Base-by-base conservation (phyloP, 768 basidiomycete genomes). In the Tulasnella sp. region DNA sequence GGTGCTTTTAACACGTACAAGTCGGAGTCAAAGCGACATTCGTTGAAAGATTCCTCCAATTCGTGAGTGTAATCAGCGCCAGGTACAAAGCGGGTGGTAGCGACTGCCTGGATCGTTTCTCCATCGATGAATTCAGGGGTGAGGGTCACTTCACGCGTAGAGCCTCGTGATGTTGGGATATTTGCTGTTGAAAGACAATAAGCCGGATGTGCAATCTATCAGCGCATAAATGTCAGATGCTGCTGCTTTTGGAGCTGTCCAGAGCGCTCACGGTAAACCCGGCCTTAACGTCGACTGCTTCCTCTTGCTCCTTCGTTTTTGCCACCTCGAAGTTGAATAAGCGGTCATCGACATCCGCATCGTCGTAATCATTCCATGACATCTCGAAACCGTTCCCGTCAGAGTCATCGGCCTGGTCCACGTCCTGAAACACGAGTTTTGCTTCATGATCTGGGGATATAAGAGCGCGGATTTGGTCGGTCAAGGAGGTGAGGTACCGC, bases 401-500 rank as follows among this genome's bases (percentile, higher is more conserved):
- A 12, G 31, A 22, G 17, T 64, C 73, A 31, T 34, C 34, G 54
- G 31, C 45, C 14, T 58, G 25, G 73, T 64, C 17, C n/a, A 68
- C 54, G 64, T 75, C 73, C 36, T 79, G 9, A 85, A 86, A 89
- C 3, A 88, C 80, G 58, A 90, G 82, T 3, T 84, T 80, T 49
- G 81, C 78, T 0, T 86, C 83, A 67, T 89, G 86, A 22, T 86
- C 84, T 0, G 85, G 79, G 4, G 89, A 88, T n/a, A 90, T 80
- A 45, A 90, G 79, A 38, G 86, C 86, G 0, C 86, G 79, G 1
- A 87, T 80, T 80, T 90, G 90, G 78, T 90, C 89, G 17, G 86
- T 82, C 54, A 90, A 84, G 81, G 89, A 88, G 1, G 85, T 88
- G 19, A 90, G 85, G 78, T 91, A 90, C 68, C 89, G 82, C 88